Evolutionary conservation across 371 early-diverging fungal genomes (phyloP), one percentile per base, ranked within the genome.

Genomic region (Syncephalastrum sp.): DNA sequence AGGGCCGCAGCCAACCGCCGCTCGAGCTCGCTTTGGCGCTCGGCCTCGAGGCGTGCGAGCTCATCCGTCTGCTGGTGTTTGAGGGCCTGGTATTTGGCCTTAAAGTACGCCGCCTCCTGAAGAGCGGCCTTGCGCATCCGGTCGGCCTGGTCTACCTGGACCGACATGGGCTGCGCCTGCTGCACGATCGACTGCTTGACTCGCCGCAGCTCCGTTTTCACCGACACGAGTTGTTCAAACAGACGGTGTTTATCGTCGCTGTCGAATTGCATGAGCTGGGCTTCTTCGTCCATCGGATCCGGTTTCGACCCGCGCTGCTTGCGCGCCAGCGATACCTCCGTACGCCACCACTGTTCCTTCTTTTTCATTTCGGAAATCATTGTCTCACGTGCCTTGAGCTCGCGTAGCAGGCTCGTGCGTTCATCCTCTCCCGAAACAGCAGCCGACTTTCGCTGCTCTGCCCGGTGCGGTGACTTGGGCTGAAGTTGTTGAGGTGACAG

Each of bases 101-200:
- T 81, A 51, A 80, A 72, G 57, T 83, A 83, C 0, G 77, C 81
- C 0, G 84, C 82, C 54, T 83, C 84, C 54, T 83, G 84, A n/a
- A 83, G 64, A 1, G 84, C 84, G 3, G 77, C 81, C 2, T 72
- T 69, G 33, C 81, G 70, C 67, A 79, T 67, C 4, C 79, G 73
- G 49, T 83, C 84, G 5, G 84, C 79, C 29, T 78, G 76, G 16
- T 58, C 68, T n/a, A 83, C 69, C 50, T 79, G 78, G 46, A 64
- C 59, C 3, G 82, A 75, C 33, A 81, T 79, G 13, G 71, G 63
- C 24, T 81, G 79, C 0, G 82, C 81, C 57, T 85, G 82, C 13
- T 79, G 78, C 0, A 64, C 67, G 27, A 85, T 82, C 13, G 68
- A 67, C 8, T 68, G 54, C 25, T 69, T 62, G 3, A 79, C 77